Conservation (phyloP, 108 stramenopile species). For the Cyclotella kingstonii region DNA sequence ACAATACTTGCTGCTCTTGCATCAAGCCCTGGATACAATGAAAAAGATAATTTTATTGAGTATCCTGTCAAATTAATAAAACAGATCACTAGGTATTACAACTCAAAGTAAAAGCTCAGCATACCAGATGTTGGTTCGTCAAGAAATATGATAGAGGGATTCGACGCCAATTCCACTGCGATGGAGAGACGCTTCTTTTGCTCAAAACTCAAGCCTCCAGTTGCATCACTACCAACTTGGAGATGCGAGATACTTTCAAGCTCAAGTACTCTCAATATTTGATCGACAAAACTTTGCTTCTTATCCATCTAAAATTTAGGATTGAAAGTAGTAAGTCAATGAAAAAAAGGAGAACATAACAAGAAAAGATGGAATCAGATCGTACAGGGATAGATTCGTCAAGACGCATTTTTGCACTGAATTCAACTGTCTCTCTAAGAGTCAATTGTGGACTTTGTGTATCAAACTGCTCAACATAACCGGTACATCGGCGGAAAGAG, state of each 20-base stretch:
- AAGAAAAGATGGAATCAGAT: not conserved
- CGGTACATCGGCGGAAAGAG: conserved; percentile 65
- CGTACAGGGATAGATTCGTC: conserved; percentile 47
- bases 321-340: not conserved
- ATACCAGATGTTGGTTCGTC: conserved; percentile 30
- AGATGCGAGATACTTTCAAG: conserved; percentile 41
- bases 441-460: conserved; percentile 74
- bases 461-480: conserved; percentile 93
- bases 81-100: too few species aligned
- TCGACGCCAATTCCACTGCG: conserved; percentile 70
- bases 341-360: not conserved
- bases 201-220: conserved; percentile 60
- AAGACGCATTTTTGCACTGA: conserved; percentile 81
- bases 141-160: conserved; percentile 35
- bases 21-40: conserved; percentile 48
- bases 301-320: conserved; percentile 5
- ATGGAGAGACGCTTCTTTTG: conserved; percentile 77
- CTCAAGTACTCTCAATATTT: conserved; percentile 66
- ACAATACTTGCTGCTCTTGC: conserved; percentile 63
- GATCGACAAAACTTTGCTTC: conserved; percentile 60
- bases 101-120: not conserved
- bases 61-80: not conserved
- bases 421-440: conserved; percentile 80
- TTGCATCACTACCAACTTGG: conserved; percentile 59
- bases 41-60: not conserved